Base-by-base conservation (phyloP, 1,284 basidiomycete species). In the Moesziomyces aphidis region DNA sequence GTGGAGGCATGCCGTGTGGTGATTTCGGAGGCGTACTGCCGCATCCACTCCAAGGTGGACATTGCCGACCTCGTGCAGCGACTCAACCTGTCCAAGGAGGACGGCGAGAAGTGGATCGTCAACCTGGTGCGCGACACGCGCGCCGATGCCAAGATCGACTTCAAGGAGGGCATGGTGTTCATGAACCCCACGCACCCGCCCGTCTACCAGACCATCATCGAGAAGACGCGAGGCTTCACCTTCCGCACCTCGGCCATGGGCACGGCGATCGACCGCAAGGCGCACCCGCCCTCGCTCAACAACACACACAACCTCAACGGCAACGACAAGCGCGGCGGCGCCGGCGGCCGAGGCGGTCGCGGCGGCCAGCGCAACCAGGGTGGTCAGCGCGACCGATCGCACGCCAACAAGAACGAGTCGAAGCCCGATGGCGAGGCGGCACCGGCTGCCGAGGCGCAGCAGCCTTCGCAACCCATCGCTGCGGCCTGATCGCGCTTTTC, bases 101-200 rank as follows among this genome's bases (percentile, higher is more conserved):
- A 98, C 82, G 97, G 96, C 61, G 96, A 98, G 85, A 97, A 97
- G 85, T 99, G 96, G 96, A 96, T 99, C 76, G 96, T 97, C 80
- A 97, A 97, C 88, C 91, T 98, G 64, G 96, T 98, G 80, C 90
- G 95, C 53, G 97, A 98, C 86, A 97, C 95, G 26, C 90, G 94
- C 60, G 94, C 97, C 90, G 94, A 99, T 81, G 94, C 94, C 61
- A 97, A 97, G 88, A 97, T 98, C 77, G 95, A 98, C 86, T 89
- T 97, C 52, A 94, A 96, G 86, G 94, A 95, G 88, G 93, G 97
- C 85, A 92, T 96, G 82, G 96, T 98, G 79, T 92, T 95, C 86
- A 97, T 98, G 86, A 92, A 94, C 85, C 90, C 94, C 42, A 92
- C 94, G 15, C 90, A 93, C 63, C 89, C 92, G 50, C 93, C 95